Conservation (phyloP, 805 yeast species). For the Metschnikowia lunata region DNA sequence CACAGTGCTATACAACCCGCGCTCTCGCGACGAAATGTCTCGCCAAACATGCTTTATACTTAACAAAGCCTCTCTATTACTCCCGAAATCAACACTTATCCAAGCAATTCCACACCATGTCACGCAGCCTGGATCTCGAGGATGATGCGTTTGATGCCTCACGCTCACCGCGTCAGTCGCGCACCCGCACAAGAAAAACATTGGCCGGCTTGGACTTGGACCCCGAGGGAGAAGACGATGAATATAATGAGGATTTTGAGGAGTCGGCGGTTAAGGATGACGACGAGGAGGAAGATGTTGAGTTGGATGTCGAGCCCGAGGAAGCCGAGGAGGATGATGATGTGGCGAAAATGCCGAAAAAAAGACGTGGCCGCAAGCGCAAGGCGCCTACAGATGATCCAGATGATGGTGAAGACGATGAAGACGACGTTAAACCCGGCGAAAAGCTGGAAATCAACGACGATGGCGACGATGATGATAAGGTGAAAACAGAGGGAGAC, state of each 20-base stretch:
- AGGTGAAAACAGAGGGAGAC: constrained; percentile 2
- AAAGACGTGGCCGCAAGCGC: constrained; percentile 14
- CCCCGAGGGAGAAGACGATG: constrained; percentile 19
- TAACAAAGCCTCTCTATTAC: no score
- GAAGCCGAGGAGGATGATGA: constrained; percentile 14
- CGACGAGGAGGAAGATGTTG: constrained; percentile 16
- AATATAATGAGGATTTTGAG: constrained; percentile 17
- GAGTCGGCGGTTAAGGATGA: constrained; percentile 17
- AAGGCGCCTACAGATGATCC: constrained; percentile 16
- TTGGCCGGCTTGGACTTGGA: constrained; percentile 20
- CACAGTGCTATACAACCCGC: no score
- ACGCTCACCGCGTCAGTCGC: constrained; percentile 15
- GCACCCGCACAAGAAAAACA: constrained; percentile 9
- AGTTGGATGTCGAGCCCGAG: constrained; percentile 17
- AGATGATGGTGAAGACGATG: constrained; percentile 12
- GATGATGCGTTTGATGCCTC: constrained; percentile 3
- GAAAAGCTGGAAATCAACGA: constrained; percentile 13
- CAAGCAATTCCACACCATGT: not conserved
- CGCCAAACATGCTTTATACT: no score
- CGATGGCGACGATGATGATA: constrained; percentile 2
- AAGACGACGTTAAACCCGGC: constrained; percentile 5
- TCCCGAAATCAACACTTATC: not conserved
- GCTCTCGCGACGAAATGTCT: no score
- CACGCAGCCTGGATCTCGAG: constrained; percentile 5
- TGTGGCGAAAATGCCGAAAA: constrained; percentile 5